Evolutionary conservation across 148 eudicot genomes (phyloP).

Genomic region (Pouteria glomerata): DNA sequence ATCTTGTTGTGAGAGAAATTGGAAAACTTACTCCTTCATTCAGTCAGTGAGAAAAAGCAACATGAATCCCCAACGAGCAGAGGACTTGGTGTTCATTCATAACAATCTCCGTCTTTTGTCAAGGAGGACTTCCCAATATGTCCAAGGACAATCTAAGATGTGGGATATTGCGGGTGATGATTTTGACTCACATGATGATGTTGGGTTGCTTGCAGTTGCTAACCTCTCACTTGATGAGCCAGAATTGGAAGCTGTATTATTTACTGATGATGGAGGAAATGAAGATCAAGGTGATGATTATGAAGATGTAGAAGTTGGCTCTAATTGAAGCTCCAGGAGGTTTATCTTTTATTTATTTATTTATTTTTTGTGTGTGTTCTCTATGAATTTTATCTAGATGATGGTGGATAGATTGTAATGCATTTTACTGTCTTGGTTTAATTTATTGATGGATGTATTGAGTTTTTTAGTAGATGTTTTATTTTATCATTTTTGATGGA

Average conservation of each 20-base stretch:
- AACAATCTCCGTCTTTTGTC: not conserved
- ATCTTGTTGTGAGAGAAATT: not conserved
- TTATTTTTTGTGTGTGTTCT: too few relatives aligned
- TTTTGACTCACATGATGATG: not conserved
- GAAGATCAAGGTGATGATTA: not conserved
- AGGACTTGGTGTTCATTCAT: slow-evolving; percentile 2
- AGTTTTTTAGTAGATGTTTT: too few relatives aligned
- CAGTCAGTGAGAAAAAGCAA: not conserved
- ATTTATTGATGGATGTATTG: too few relatives aligned
- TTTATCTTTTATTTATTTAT: too few relatives aligned
- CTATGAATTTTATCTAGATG: too few relatives aligned
- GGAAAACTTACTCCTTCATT: slow-evolving; percentile 2
- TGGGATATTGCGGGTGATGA: not conserved
- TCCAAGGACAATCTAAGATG: not conserved
- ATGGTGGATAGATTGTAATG: too few relatives aligned
- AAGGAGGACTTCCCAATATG: not conserved
- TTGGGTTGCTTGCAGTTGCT: not conserved
- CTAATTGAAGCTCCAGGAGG: not conserved
- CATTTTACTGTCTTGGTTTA: too few relatives aligned
- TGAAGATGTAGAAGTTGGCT: not conserved
- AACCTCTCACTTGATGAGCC: not conserved
- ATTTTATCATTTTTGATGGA: too few relatives aligned
- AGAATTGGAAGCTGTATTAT: not conserved
- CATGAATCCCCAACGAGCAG: not conserved
- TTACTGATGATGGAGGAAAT: not conserved